phyloP scores from a whole-genome alignment of 352 stramenopile species.

The Phytopythium sindhum region DNA sequence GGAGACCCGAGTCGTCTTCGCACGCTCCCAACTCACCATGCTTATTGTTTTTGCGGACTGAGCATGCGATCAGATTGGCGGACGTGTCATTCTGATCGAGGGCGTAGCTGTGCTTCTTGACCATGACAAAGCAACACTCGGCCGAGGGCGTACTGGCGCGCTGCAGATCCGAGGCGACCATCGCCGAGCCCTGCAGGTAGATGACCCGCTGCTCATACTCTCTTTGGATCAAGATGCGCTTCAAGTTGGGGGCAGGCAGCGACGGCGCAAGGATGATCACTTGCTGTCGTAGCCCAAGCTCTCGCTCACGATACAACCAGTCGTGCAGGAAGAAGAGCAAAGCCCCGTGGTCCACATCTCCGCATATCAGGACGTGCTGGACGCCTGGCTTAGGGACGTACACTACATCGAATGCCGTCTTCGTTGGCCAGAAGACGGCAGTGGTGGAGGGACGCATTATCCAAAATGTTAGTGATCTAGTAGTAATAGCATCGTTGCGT shows the following conservation, averaged over 20 bases:
- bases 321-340: slow-evolving; percentile 80
- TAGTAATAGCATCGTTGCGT: not conserved
- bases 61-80: slow-evolving; percentile 72
- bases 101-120: slow-evolving; percentile 59
- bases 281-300: slow-evolving; percentile 47
- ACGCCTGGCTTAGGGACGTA: slow-evolving; percentile 58
- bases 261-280: slow-evolving; percentile 70
- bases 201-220: slow-evolving; percentile 75
- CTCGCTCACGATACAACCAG: slow-evolving; percentile 67
- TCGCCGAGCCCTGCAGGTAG: slow-evolving; percentile 75
- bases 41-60: slow-evolving; percentile 74
- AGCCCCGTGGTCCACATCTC: slow-evolving; percentile 65
- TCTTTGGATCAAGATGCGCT: slow-evolving; percentile 59
- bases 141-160: slow-evolving; percentile 47
- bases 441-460: not conserved
- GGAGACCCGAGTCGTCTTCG: not conserved
- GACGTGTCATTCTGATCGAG: slow-evolving; percentile 67
- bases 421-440: not conserved
- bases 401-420: slow-evolving; percentile 82
- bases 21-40: slow-evolving; percentile 28
- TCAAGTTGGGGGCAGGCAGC: slow-evolving; percentile 52
- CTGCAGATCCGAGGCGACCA: slow-evolving; percentile 67
- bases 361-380: slow-evolving; percentile 75
- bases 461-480: not conserved
- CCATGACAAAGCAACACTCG: slow-evolving; percentile 70